phyloP scores from a whole-genome alignment of 2,329 filamentous ascomycete species.

The Trichoderma sp. region DNA sequence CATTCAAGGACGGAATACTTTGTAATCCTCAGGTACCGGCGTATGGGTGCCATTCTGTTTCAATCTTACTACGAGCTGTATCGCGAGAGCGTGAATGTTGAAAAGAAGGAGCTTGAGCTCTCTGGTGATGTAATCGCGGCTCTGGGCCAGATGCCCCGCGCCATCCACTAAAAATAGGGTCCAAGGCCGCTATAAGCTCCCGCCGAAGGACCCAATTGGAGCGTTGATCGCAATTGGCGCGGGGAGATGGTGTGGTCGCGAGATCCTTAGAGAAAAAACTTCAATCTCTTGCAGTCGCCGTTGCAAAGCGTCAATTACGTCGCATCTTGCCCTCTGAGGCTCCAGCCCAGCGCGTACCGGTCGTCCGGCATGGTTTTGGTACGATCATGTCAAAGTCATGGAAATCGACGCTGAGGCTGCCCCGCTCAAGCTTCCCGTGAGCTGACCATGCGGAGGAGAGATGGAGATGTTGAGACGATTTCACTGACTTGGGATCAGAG shows the following conservation, averaged over 20 bases:
- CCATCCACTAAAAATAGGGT: constrained; percentile 7
- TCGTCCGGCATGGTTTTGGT: constrained; percentile 30
- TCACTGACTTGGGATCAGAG: constrained; percentile 35
- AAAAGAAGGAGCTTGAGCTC: background rate
- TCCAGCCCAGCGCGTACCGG: constrained; percentile 15
- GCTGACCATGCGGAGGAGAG: constrained; percentile 26
- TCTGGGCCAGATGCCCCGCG: background rate
- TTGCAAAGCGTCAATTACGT: constrained; percentile 10
- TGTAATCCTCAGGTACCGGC: constrained; percentile 86
- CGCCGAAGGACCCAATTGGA: constrained; percentile 3
- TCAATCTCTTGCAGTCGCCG: background rate
- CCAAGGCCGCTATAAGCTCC: constrained; percentile 4
- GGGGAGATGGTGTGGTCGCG: background rate
- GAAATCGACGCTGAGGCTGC: constrained; percentile 72
- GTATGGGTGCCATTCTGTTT: constrained; percentile 72
- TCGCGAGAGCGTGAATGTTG: constrained; percentile 5
- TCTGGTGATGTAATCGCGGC: constrained; percentile 18
- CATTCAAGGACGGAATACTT: constrained; percentile 95
- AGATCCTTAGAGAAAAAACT: constrained; percentile 1
- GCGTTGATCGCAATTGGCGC: constrained; percentile 4
- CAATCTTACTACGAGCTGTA: background rate
- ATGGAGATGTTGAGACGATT: background rate
- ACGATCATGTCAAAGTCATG: constrained; percentile 56
- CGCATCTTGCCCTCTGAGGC: constrained; percentile 18
- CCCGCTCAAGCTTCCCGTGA: constrained; percentile 71